A percentile compares a stretch with the other conserved stretches of the same genome.
Evolutionary conservation across 306 rosid species (phyloP).

Genomic region (Cicer cuneatum): DNA sequence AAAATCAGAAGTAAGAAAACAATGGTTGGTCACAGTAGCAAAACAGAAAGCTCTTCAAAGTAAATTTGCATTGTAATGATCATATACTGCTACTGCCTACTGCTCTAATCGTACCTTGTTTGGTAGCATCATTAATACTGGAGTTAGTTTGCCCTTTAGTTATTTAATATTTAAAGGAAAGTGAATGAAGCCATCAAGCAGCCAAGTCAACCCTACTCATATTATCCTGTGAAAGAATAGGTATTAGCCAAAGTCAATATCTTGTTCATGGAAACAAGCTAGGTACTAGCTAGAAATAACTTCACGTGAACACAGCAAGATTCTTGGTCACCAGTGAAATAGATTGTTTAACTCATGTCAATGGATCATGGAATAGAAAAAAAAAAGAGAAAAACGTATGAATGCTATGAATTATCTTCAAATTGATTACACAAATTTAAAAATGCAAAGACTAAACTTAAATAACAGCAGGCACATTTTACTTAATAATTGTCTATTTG

Average conservation of each 20-base stretch:
- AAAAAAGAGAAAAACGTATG: neutral
- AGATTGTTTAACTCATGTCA: slow-evolving; percentile 14
- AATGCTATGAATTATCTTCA: slow-evolving; percentile 11
- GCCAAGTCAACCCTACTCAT: neutral
- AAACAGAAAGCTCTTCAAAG: no score
- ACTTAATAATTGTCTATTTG: neutral
- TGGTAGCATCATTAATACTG: no score
- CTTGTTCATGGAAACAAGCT: neutral
- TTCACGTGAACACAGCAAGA: neutral
- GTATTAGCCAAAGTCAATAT: neutral
- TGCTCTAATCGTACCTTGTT: no score
- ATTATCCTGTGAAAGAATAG: neutral
- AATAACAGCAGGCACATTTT: neutral
- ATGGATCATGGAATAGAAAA: slow-evolving; percentile 4
- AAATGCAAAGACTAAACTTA: neutral
- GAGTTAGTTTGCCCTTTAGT: no score
- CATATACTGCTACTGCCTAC: no score
- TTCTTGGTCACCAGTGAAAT: neutral
- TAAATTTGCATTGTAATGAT: no score
- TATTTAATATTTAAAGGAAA: no score
- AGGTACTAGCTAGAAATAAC: neutral
- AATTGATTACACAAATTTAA: neutral
- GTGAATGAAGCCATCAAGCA: neutral
- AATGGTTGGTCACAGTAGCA: no score
- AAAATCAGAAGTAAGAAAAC: no score